Conservation (phyloP, 2,329 filamentous ascomycete genomes). For the Coniochaeta sp. region DNA sequence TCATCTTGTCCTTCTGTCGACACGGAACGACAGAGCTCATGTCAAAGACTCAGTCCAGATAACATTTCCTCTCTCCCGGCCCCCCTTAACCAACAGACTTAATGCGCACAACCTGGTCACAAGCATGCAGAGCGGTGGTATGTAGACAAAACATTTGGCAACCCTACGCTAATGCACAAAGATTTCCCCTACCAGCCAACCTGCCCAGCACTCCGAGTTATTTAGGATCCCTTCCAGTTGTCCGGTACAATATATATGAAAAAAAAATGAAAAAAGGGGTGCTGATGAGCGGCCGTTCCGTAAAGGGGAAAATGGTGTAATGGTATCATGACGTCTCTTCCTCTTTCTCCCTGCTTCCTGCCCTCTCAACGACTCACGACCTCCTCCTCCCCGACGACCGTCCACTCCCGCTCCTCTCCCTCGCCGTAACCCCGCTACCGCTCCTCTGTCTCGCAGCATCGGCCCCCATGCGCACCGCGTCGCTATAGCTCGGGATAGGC, state of each 20-base stretch:
- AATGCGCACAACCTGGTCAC: too few species aligned
- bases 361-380: too few species aligned
- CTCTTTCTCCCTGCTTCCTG: not conserved
- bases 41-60: too few species aligned
- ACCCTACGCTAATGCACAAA: not conserved
- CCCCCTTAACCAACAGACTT: too few species aligned
- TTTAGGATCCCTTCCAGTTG: not conserved
- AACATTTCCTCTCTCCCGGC: too few species aligned
- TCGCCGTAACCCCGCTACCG: not conserved
- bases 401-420: conserved; percentile 36
- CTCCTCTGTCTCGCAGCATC: conserved; percentile 7
- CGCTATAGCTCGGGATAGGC: conserved; percentile 78
- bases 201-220: not conserved
- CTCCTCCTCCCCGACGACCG: not conserved
- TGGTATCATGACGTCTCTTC: conserved; percentile 53
- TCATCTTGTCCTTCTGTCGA: not conserved
- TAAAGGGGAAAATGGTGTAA: not conserved
- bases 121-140: not conserved
- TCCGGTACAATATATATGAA: not conserved
- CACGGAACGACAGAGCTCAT: too few species aligned
- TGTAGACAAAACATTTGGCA: not conserved
- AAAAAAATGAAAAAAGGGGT: not conserved
- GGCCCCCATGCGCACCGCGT: conserved; percentile 55
- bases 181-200: not conserved
- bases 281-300: not conserved